Evolutionary conservation across 345 rosid species (phyloP).

Genomic region (Bruguiera gymnorhiza): DNA sequence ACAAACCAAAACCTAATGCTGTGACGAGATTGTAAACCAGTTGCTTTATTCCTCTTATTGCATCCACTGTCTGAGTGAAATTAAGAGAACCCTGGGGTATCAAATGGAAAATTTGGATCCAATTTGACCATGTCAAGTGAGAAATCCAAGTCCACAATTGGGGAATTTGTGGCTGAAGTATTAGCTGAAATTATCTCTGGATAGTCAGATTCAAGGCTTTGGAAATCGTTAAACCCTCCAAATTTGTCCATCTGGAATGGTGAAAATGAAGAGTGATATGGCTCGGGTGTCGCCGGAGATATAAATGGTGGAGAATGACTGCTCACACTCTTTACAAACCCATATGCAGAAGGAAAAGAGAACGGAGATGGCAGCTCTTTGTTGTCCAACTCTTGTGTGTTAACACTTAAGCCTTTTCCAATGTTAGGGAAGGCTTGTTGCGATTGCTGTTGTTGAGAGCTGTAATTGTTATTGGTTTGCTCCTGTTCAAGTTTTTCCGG

Average conservation of each 20-base stretch:
- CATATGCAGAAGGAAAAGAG: conserved; percentile 57
- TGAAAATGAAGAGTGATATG: conserved; percentile 34
- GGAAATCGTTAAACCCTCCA: conserved; percentile 26
- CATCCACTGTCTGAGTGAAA: conserved; percentile 9
- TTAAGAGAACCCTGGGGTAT: conserved; percentile 38
- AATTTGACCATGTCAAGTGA: conserved; percentile 54
- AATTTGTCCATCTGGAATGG: conserved; percentile 34
- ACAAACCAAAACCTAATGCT: conserved; percentile 18
- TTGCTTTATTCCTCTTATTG: conserved; percentile 9
- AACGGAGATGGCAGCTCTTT: conserved; percentile 38
- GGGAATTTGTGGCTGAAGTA: conserved; percentile 73
- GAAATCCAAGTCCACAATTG: conserved; percentile 68
- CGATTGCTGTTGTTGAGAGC: conserved; percentile 29
- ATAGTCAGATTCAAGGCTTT: conserved; percentile 42
- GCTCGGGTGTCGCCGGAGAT: conserved; percentile 51
- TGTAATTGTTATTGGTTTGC: conserved; percentile 18
- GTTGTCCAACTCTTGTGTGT: conserved; percentile 39
- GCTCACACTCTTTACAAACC: conserved; percentile 18
- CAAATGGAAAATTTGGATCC: conserved; percentile 53
- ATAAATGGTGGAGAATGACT: conserved; percentile 40
- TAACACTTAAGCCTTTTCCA: conserved; percentile 32
- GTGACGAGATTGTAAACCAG: conserved; percentile 3
- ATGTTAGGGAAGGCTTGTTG: conserved; percentile 36
- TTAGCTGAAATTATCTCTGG: conserved; percentile 50
- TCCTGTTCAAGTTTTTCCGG: conserved; percentile 50